A percentile compares a stretch with the other conserved stretches of the same genome.
phyloP scores from a whole-genome alignment of 176 grass and related monocot genomes.

The Oryza rufipogon region DNA sequence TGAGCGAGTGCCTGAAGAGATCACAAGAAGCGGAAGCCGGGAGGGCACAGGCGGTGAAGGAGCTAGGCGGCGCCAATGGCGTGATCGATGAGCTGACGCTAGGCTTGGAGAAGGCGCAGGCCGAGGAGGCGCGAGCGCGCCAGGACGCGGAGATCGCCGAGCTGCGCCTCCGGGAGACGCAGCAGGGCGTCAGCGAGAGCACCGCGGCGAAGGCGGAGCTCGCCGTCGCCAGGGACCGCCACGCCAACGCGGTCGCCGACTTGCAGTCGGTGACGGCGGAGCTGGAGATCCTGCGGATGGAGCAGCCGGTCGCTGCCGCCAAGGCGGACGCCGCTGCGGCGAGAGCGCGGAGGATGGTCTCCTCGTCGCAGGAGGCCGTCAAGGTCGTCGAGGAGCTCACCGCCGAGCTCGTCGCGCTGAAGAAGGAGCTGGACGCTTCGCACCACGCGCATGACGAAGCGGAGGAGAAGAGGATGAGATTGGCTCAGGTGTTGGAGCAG shows the following conservation, averaged over 20 bases:
- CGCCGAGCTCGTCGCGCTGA: constrained; percentile 48
- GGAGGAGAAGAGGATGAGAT: constrained; percentile 57
- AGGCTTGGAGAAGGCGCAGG: constrained; percentile 52
- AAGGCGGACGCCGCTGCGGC: constrained; percentile 37
- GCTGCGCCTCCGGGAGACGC: constrained; percentile 48
- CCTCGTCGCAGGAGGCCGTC: constrained; percentile 31
- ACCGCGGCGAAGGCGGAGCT: constrained; percentile 49
- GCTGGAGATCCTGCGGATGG: constrained; percentile 44
- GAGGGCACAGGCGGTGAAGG: constrained; percentile 36
- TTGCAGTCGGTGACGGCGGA: constrained; percentile 53
- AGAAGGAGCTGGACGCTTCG: constrained; percentile 47
- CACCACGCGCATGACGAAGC: constrained; percentile 51
- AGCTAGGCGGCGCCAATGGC: constrained; percentile 41
- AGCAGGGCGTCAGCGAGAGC: constrained; percentile 42
- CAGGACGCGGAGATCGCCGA: constrained; percentile 66
- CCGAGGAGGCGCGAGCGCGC: constrained; percentile 58
- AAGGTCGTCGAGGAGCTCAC: constrained; percentile 47
- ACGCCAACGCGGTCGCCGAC: constrained; percentile 42
- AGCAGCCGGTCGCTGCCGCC: constrained; percentile 44
- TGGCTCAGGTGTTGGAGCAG: constrained; percentile 47
- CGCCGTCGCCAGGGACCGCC: constrained; percentile 38
- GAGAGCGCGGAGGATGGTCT: constrained; percentile 30
- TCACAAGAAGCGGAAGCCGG: constrained; percentile 40
- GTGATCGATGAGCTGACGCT: constrained; percentile 54
- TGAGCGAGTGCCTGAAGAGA: constrained; percentile 39